Evolutionary conservation across 768 basidiomycete genomes (phyloP), one percentile per base, ranked within the genome.

Genomic region (Mycena indigotica): DNA sequence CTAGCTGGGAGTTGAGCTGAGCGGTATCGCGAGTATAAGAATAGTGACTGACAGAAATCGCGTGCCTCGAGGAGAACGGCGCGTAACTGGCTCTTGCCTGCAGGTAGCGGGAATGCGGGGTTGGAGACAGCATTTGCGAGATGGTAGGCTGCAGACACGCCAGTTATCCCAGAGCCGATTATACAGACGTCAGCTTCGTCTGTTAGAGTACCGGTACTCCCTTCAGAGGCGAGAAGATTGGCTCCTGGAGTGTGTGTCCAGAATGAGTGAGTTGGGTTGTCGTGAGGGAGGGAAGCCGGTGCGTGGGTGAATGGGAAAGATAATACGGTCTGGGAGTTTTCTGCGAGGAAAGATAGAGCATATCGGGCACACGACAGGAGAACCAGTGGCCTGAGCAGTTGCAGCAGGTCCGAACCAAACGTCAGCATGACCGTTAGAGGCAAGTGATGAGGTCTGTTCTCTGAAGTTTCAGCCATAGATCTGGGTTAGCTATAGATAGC

Each of bases 81-180:
- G 28, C 74, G 84, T 41, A 83, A 57, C 60, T 45, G 23, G 50
- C 52, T 21, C 56, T 28, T 21, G 13, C 44, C 57, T 6, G 67
- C 53, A 2, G 50, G 52, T 0, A 54, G 15, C 2, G 61, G 57
- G 19, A 60, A 60, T 1, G 28, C 17, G 6, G 52, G 50, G 29
- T 55, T 41, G 60, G 63, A 29, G 58, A 67, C 59, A 38, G 57
- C 63, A 44, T 77, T 74, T 3, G 84, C 75, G 29, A 94, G 74
- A 66, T 93, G 88, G 69, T 89, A 92, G 5, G 89, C 88, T 3
- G 84, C 79, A 19, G 85, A 83, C 5, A 89, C 80, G 17, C 91
- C 91, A 0, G 91, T 89, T 32, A 93, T 86, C 0, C 91, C 91
- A 28, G 87, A 84, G 5, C 92, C 92, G 40, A 94, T 84, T 62